phyloP scores from a whole-genome alignment of 441 rosid species.

The Populus hybrid region DNA sequence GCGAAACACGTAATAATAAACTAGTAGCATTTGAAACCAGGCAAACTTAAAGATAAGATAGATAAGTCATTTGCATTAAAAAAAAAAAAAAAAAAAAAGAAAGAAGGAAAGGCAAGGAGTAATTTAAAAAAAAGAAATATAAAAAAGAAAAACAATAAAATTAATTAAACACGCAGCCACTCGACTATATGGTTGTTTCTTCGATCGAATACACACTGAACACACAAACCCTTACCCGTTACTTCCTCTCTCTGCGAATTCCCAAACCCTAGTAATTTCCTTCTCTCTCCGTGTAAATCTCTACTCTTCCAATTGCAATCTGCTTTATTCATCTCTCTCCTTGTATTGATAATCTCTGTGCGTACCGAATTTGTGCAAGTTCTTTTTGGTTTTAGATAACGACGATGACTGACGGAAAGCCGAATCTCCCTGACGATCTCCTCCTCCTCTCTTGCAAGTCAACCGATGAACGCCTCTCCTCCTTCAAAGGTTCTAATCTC shows the following conservation, averaged over 20 bases:
- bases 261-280: background rate
- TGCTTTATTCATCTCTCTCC: background rate
- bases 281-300: background rate
- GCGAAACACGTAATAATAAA: too few species aligned
- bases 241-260: background rate
- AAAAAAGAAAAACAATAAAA: background rate
- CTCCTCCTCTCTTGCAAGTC: conserved; percentile 44
- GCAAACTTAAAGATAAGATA: too few species aligned
- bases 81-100: too few species aligned
- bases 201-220: background rate
- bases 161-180: background rate
- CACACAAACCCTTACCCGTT: background rate
- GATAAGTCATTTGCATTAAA: background rate
- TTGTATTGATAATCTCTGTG: background rate
- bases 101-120: background rate
- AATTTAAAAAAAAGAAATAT: too few species aligned
- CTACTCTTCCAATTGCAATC: background rate
- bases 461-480: conserved; percentile 35
- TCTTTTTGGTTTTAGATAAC: conserved; percentile 1
- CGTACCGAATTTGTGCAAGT: background rate
- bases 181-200: background rate
- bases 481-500: conserved; percentile 38
- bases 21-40: too few species aligned
- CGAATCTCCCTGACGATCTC: conserved; percentile 75
- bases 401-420: conserved; percentile 59